phyloP scores from a whole-genome alignment of 2,329 filamentous ascomycete species.

The Dactylellina parvicollis region DNA sequence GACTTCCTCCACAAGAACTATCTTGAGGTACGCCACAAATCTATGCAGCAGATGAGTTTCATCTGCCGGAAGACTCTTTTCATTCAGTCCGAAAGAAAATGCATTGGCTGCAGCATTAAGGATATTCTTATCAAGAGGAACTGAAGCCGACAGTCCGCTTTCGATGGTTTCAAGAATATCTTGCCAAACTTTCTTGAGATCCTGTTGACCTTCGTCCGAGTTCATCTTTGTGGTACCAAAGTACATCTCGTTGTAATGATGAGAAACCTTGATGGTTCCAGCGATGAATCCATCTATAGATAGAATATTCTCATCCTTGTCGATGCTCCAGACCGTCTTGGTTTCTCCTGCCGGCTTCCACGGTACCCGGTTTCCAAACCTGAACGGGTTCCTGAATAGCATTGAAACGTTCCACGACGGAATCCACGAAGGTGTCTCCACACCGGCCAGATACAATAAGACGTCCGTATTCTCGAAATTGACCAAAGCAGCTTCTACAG shows the following conservation, averaged over 20 bases:
- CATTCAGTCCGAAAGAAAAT: slow-evolving; percentile 57
- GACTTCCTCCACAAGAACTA: slow-evolving; percentile 55
- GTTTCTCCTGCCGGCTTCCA: slow-evolving; percentile 55
- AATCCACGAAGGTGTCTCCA: slow-evolving; percentile 57
- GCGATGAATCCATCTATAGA: slow-evolving; percentile 53
- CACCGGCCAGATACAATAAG: slow-evolving; percentile 56
- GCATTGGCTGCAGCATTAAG: slow-evolving; percentile 56
- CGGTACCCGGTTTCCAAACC: slow-evolving; percentile 58
- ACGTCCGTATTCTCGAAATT: slow-evolving; percentile 57
- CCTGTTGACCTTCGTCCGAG: slow-evolving; percentile 53
- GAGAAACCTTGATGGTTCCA: slow-evolving; percentile 40
- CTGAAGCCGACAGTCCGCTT: slow-evolving; percentile 10
- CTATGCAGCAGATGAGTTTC: slow-evolving; percentile 51
- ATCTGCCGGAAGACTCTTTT: slow-evolving; percentile 55
- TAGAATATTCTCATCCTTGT: slow-evolving; percentile 53
- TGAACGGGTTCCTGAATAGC: slow-evolving; percentile 59
- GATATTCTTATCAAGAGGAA: slow-evolving; percentile 44
- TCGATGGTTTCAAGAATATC: slow-evolving; percentile 54
- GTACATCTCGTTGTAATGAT: slow-evolving; percentile 54
- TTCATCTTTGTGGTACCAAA: slow-evolving; percentile 55
- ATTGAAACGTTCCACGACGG: slow-evolving; percentile 58
- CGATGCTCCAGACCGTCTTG: slow-evolving; percentile 56
- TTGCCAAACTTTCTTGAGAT: slow-evolving; percentile 54
- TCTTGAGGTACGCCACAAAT: slow-evolving; percentile 57
- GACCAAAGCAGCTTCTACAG: slow-evolving; percentile 58